phyloP scores from a whole-genome alignment of 768 basidiomycete genomes.

The Russula brevipes region DNA sequence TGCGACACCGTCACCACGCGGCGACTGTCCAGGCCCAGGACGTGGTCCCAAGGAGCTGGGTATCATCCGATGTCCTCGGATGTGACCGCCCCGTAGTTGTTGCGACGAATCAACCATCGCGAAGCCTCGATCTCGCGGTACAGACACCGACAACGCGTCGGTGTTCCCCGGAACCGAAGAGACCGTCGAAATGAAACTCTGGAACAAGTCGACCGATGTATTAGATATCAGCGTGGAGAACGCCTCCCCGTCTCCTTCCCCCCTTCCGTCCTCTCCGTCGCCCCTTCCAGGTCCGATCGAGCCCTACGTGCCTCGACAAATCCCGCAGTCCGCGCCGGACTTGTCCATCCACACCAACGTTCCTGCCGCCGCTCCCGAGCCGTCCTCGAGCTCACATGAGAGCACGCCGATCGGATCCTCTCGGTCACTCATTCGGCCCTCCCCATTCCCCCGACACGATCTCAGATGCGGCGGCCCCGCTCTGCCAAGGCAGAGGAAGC shows the following conservation, averaged over 20 bases:
- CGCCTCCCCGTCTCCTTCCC: not conserved
- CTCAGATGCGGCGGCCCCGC: not conserved
- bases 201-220: slow-evolving; percentile 2
- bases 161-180: not conserved
- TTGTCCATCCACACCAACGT: slow-evolving; percentile 12
- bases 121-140: slow-evolving; percentile 13
- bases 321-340: not conserved
- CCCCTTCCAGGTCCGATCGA: slow-evolving; percentile 11
- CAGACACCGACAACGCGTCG: not conserved
- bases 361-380: not conserved
- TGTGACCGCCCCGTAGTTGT: not conserved
- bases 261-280: not conserved
- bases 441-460: slow-evolving; percentile 1
- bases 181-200: not conserved
- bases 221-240: slow-evolving; percentile 17
- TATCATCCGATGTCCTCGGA: not conserved
- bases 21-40: not conserved
- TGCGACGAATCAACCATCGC: slow-evolving; percentile 4
- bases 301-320: not conserved
- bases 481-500: slow-evolving; percentile 12
- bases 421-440: slow-evolving; percentile 12
- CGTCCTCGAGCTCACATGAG: not conserved
- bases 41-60: slow-evolving; percentile 1
- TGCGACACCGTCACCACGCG: slow-evolving; percentile 3
- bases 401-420: not conserved